Evolutionary conservation across 768 basidiomycete species (phyloP).

Genomic region (Amanita polypyramis): DNA sequence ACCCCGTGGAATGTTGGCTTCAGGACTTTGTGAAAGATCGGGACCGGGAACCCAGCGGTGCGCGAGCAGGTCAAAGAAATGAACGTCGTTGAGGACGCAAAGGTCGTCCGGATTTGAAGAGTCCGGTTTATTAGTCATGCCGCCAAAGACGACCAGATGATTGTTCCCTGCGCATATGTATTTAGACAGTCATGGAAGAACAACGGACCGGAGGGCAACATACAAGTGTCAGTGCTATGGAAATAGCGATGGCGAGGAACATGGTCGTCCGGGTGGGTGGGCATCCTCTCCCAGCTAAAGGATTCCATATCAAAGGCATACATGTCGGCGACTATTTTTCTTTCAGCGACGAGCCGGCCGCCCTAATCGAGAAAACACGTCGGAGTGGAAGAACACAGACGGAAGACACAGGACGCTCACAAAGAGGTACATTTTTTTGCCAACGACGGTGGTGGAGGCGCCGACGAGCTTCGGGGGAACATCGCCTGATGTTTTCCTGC

Average conservation of each 20-base stretch:
- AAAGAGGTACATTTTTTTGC: constrained; percentile 84
- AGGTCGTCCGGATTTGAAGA: constrained; percentile 67
- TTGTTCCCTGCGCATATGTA: constrained; percentile 57
- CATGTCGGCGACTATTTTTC: constrained; percentile 84
- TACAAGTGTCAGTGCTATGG: constrained; percentile 84
- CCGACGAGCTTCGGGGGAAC: constrained; percentile 86
- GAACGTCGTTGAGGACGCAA: constrained; percentile 88
- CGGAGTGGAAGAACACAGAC: not conserved
- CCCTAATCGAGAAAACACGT: constrained; percentile 36
- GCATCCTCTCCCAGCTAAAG: constrained; percentile 69
- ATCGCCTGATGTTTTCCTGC: constrained; percentile 74
- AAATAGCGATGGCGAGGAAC: constrained; percentile 86
- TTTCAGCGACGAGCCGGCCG: constrained; percentile 76
- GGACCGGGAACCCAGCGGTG: constrained; percentile 53
- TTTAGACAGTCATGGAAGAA: not conserved
- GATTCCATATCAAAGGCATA: constrained; percentile 82
- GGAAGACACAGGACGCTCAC: constrained; percentile 31
- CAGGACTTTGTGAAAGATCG: constrained; percentile 25
- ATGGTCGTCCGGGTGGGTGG: constrained; percentile 50
- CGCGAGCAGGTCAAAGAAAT: constrained; percentile 71
- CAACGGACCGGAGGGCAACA: constrained; percentile 16
- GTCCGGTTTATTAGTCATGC: constrained; percentile 80
- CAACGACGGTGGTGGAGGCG: constrained; percentile 84
- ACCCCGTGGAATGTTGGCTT: constrained; percentile 59
- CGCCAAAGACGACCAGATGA: constrained; percentile 88